phyloP scores from a whole-genome alignment of 345 rosid genomes.

The Gossypium australe region DNA sequence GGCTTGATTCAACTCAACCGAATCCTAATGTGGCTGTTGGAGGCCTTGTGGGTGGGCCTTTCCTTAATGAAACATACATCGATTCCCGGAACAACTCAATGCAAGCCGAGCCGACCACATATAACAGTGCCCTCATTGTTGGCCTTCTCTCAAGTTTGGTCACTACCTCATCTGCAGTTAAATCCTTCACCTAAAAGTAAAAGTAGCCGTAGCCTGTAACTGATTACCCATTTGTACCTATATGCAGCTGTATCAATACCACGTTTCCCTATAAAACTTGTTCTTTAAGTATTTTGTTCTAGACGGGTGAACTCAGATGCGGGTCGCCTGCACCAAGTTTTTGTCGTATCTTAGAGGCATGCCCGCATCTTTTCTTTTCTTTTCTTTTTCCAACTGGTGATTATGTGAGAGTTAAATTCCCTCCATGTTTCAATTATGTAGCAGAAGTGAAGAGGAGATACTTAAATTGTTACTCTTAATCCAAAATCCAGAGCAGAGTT shows the following conservation, averaged over 20 bases:
- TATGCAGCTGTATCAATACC: constrained; percentile 16
- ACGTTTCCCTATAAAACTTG: constrained; percentile 1
- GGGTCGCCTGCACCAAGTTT: background rate
- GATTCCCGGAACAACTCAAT: constrained; percentile 67
- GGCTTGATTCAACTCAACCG: constrained; percentile 58
- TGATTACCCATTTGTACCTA: constrained; percentile 7
- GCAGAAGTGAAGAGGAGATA: too few relatives aligned
- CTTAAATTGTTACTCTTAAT: too few relatives aligned
- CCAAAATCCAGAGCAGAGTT: background rate
- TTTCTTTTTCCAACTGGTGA: background rate
- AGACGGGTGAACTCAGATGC: background rate
- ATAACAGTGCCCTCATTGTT: constrained; percentile 79
- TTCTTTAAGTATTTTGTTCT: background rate
- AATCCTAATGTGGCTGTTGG: constrained; percentile 89
- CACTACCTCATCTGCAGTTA: constrained; percentile 74
- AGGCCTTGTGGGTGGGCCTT: constrained; percentile 92
- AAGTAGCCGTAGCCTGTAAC: constrained; percentile 14
- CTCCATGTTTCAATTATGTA: background rate
- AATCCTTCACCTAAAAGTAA: constrained; percentile 44
- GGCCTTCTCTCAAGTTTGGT: constrained; percentile 88
- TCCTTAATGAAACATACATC: constrained; percentile 66
- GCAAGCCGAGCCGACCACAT: constrained; percentile 90
- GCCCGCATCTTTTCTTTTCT: background rate
- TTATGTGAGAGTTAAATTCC: background rate
- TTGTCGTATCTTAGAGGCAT: background rate